Conservation (phyloP, 179 eudicot species). For the Heliamphora pulchella region DNA sequence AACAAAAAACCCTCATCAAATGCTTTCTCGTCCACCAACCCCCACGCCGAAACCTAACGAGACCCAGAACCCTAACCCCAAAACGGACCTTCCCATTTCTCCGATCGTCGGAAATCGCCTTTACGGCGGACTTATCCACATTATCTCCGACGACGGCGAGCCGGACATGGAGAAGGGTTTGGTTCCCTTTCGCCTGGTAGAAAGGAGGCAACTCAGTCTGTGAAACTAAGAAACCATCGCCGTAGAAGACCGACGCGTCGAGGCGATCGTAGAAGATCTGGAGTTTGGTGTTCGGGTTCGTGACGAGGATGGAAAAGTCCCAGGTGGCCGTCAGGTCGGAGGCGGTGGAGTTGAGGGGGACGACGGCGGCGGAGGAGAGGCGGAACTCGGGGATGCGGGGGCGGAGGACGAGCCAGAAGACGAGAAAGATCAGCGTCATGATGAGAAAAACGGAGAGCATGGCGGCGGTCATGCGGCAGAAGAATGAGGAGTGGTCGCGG, state of each 20-base stretch:
- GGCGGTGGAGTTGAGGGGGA: slow-evolving; percentile 15
- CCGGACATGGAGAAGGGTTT: background rate
- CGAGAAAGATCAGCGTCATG: slow-evolving; percentile 18
- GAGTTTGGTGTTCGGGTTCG: slow-evolving; percentile 18
- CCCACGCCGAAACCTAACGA: background rate
- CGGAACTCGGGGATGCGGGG: slow-evolving; percentile 20
- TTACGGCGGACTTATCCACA: background rate
- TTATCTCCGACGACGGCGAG: background rate
- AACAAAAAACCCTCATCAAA: background rate
- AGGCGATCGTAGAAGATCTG: slow-evolving; percentile 17
- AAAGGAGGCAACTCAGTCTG: slow-evolving; percentile 14
- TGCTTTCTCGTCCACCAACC: slow-evolving; percentile 6
- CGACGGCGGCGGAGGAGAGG: slow-evolving; percentile 17
- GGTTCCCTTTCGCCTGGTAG: slow-evolving; percentile 11
- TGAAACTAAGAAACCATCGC: background rate
- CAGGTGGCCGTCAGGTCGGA: slow-evolving; percentile 6
- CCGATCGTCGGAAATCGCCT: background rate
- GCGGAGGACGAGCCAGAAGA: slow-evolving; percentile 26
- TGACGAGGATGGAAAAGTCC: slow-evolving; percentile 8
- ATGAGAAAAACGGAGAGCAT: slow-evolving; percentile 15
- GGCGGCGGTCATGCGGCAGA: slow-evolving; percentile 23
- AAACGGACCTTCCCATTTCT: background rate
- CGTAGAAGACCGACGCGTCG: slow-evolving; percentile 12
- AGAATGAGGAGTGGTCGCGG: slow-evolving; percentile 12
- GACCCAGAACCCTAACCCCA: background rate